A percentile compares a stretch with the other conserved stretches of the same genome.
Evolutionary conservation across 2,329 filamentous ascomycete genomes (phyloP).

Genomic region (Mycosphaerella sp.): DNA sequence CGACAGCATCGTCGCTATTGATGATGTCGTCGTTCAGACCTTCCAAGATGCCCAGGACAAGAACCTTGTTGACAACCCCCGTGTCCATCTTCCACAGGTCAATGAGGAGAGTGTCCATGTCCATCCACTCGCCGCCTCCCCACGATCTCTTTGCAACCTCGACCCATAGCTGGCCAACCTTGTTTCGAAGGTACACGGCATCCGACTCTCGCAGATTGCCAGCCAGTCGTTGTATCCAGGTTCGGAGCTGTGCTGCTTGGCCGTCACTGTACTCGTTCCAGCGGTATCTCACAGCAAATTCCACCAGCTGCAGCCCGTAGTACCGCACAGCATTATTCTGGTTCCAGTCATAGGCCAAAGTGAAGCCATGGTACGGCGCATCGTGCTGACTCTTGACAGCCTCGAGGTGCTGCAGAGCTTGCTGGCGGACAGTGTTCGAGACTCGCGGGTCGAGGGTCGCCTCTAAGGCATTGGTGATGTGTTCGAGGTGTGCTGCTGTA

Average conservation of each 20-base stretch:
- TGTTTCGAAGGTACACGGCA: conserved; percentile 80
- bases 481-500: conserved; percentile 42
- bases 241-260: conserved; percentile 62
- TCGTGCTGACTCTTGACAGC: conserved; percentile 70
- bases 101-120: conserved; percentile 82
- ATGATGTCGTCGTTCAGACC: conserved; percentile 92
- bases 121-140: conserved; percentile 77
- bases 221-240: conserved; percentile 73
- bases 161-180: conserved; percentile 89
- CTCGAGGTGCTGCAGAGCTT: conserved; percentile 82
- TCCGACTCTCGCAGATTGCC: conserved; percentile 64
- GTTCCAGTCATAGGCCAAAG: conserved; percentile 65
- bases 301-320: conserved; percentile 86
- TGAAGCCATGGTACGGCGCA: conserved; percentile 78
- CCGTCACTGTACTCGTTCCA: conserved; percentile 67
- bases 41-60: conserved; percentile 84
- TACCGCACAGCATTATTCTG: conserved; percentile 81
- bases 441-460: conserved; percentile 79
- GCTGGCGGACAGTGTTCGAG: conserved; percentile 69
- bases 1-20: conserved; percentile 75
- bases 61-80: conserved; percentile 62
- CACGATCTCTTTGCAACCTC: conserved; percentile 90
- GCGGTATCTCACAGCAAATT: conserved; percentile 79
- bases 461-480: conserved; percentile 77
- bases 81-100: conserved; percentile 61